Conservation (phyloP, 352 stramenopile genomes). For the Thalassiosira hispida region DNA sequence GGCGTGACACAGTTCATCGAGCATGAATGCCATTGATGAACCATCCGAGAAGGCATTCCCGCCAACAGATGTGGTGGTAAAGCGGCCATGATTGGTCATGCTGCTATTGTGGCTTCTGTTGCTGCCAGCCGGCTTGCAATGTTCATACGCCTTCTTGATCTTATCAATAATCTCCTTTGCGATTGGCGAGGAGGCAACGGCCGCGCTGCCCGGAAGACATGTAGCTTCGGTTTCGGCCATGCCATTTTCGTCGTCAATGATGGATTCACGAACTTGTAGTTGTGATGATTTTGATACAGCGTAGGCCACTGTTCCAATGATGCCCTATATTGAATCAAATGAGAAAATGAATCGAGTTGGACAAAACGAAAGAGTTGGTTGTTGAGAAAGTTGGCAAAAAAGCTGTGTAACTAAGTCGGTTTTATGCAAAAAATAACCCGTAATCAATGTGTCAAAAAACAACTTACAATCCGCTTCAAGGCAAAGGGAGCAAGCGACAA, state of each 20-base stretch:
- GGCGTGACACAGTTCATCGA: slow-evolving; percentile 60
- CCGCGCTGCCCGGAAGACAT: slow-evolving; percentile 11
- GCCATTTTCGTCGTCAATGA: slow-evolving; percentile 17
- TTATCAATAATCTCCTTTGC: slow-evolving; percentile 55
- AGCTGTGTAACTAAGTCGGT: not conserved
- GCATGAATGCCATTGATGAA: slow-evolving; percentile 50
- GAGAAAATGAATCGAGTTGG: not conserved
- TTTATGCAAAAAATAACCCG: slow-evolving; percentile 3
- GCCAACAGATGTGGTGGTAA: not conserved
- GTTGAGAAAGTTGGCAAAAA: not conserved
- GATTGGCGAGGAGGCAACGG: slow-evolving; percentile 16
- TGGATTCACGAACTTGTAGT: slow-evolving; percentile 24
- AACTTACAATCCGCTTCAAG: slow-evolving; percentile 60
- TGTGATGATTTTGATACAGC: slow-evolving; percentile 47
- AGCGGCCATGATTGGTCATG: not conserved
- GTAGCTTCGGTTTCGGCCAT: slow-evolving; percentile 10
- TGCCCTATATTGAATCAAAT: slow-evolving; percentile 37
- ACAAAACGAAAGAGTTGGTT: slow-evolving; percentile 1
- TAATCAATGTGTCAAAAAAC: not conserved
- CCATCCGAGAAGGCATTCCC: slow-evolving; percentile 33
- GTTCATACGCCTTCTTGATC: slow-evolving; percentile 46
- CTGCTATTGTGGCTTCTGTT: not conserved
- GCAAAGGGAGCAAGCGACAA: slow-evolving; percentile 36
- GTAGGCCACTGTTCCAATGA: slow-evolving; percentile 63
- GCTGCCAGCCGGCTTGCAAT: slow-evolving; percentile 37